Evolutionary conservation across 306 rosid species (phyloP).

Genomic region (Medicago truncatula): DNA sequence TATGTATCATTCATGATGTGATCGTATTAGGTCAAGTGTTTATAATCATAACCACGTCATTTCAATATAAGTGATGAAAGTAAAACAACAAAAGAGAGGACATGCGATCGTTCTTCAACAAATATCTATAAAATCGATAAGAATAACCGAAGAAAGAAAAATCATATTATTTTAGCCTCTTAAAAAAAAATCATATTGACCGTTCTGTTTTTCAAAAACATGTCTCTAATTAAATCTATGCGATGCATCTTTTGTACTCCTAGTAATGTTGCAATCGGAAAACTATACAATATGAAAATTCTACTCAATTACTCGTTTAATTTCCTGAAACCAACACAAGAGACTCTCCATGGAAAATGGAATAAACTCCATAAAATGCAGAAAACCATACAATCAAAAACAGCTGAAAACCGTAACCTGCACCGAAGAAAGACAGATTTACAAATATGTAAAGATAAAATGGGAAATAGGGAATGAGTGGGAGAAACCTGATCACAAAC

Average conservation of each 20-base stretch:
- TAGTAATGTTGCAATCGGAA: neutral
- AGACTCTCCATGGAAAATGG: conserved; percentile 41
- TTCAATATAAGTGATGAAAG: neutral
- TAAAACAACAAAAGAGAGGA: neutral
- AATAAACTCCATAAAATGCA: conserved; percentile 38
- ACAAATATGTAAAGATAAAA: conserved; percentile 10
- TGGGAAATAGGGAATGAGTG: conserved; percentile 15
- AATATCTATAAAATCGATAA: neutral
- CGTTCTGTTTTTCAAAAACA: conserved; percentile 8
- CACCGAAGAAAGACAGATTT: conserved; percentile 40
- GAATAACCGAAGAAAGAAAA: too few species aligned
- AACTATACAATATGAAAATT: neutral
- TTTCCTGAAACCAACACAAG: conserved; percentile 21
- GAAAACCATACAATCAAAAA: conserved; percentile 37
- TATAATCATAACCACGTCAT: neutral
- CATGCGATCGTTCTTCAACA: neutral
- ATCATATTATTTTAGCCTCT: too few species aligned
- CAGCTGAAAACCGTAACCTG: conserved; percentile 77
- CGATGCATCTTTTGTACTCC: neutral
- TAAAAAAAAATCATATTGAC: too few species aligned
- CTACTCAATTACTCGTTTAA: neutral
- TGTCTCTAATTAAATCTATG: neutral
- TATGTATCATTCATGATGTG: neutral
- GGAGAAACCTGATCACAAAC: conserved; percentile 85
- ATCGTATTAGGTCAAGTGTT: neutral